Percentiles rank a stretch among this genome's conserved stretches.
Evolutionary conservation across 371 early-diverging fungal species (phyloP).

Genomic region (Syncephalis fuscata): DNA sequence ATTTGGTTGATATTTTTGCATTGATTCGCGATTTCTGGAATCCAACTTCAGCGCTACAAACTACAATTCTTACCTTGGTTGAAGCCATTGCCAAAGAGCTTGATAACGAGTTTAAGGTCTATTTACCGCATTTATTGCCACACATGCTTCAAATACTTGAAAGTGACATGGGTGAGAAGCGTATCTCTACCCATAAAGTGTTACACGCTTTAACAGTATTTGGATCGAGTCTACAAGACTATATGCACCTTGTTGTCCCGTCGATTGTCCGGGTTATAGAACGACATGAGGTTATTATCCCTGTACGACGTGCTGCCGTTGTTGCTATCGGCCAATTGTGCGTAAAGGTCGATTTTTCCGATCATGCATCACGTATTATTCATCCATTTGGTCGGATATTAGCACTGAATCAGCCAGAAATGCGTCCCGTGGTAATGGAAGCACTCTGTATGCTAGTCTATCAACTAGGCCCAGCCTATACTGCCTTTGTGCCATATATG

Average conservation of each 20-base stretch:
- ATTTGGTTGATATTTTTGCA: slow-evolving; percentile 61
- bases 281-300: slow-evolving; percentile 37
- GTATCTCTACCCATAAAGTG: slow-evolving; percentile 55
- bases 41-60: slow-evolving; percentile 49
- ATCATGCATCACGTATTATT: slow-evolving; percentile 82
- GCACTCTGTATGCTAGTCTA: slow-evolving; percentile 67
- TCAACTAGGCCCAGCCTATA: slow-evolving; percentile 77
- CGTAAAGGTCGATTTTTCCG: slow-evolving; percentile 66
- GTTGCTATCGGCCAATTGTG: slow-evolving; percentile 64
- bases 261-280: slow-evolving; percentile 73
- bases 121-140: slow-evolving; percentile 44
- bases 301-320: slow-evolving; percentile 58
- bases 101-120: slow-evolving; percentile 76
- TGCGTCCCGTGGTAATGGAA: slow-evolving; percentile 62
- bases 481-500: slow-evolving; percentile 79
- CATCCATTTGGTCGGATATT: slow-evolving; percentile 76
- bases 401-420: slow-evolving; percentile 25
- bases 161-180: slow-evolving; percentile 49
- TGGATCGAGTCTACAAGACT: slow-evolving; percentile 84
- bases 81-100: slow-evolving; percentile 75
- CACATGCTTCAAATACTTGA: slow-evolving; percentile 65
- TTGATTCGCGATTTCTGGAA: slow-evolving; percentile 72
- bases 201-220: slow-evolving; percentile 73
- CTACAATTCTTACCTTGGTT: slow-evolving; percentile 62
- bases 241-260: slow-evolving; percentile 84